A percentile compares a stretch with the other conserved stretches of the same genome.
Evolutionary conservation across 345 rosid genomes (phyloP).

Genomic region (Hevea brasiliensis): DNA sequence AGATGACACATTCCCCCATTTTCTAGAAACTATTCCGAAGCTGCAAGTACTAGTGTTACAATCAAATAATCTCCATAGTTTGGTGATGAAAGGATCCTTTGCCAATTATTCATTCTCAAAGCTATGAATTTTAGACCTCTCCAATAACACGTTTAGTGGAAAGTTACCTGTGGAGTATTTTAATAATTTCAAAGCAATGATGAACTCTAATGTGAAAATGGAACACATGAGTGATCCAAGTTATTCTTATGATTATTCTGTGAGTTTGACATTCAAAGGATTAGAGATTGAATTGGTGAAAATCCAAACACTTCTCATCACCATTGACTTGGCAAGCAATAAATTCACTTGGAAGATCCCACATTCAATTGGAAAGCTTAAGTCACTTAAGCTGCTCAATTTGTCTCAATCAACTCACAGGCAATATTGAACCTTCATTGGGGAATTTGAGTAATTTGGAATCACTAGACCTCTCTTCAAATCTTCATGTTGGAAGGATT

Average conservation of each 20-base stretch:
- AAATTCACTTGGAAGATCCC: conserved; percentile 25
- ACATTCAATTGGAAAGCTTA: conserved; percentile 17
- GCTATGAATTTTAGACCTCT: conserved; percentile 14
- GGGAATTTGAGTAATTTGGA: too few relatives aligned
- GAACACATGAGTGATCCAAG: too few relatives aligned
- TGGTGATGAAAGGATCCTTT: neutral
- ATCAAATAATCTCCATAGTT: conserved; percentile 16
- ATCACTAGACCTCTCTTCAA: too few relatives aligned
- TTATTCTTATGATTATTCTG: too few relatives aligned
- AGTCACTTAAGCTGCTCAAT: conserved; percentile 18
- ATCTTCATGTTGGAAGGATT: conserved; percentile 16
- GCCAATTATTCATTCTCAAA: neutral
- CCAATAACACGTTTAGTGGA: neutral
- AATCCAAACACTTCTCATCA: neutral
- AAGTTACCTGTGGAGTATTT: neutral
- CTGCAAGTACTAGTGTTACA: conserved; percentile 6
- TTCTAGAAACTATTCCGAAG: neutral
- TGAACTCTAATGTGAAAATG: too few relatives aligned
- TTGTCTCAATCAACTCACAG: too few relatives aligned
- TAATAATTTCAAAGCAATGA: too few relatives aligned
- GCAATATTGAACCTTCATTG: too few relatives aligned
- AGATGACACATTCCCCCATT: conserved; percentile 16
- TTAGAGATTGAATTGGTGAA: too few relatives aligned
- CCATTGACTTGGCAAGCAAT: conserved; percentile 30
- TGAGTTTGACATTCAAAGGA: too few relatives aligned